Base-by-base conservation (phyloP, 768 basidiomycete genomes). In the Leccinum subgranulosum region DNA sequence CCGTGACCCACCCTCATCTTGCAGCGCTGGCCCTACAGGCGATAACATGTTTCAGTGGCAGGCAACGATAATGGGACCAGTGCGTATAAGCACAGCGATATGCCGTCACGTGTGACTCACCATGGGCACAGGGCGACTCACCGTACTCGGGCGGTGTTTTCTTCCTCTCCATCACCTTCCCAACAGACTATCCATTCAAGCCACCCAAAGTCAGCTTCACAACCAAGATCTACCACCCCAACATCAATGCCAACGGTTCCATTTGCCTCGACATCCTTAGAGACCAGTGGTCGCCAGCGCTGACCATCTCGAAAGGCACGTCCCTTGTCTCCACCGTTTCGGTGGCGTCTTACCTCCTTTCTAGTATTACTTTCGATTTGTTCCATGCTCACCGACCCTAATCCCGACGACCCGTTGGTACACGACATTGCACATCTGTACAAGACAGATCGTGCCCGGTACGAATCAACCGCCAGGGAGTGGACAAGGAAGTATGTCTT, bases 21-120 rank as follows among this genome's bases (percentile, higher is more conserved):
- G 97, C 88, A 95, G 93, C 68, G 97, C 97, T 67, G 97, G 97
- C 53, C 97, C 97, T 46, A 94, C 90, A 59, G 93, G 93, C 53
- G 95, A 98, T 73, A 95, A 98, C 77, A 88, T 98, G 87, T 99
- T 98, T 82, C 87, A 94, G 73, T 98, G 95, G 96, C 94, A 98
- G 75, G 96, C 96, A 60, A 98, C 96, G 64, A 98, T 98, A 74
- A 98, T 98, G 96, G 96, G 96, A 45, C 96, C 96, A 57, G 95
- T 96, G 70, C 74, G 94, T 80, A 49, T 1, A 19, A 29, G 9
- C 52, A 48, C 51, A 54, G 28, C 52, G 54, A 36, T n/a, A 49
- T 33, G 29, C 49, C 51, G 47, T 50, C 54, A 28, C 55, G 51
- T 45, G 28, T 71, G 64, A 73, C 67, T 69, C 62, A 61, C 60